Percentiles rank a stretch among this genome's conserved stretches.
These are phyloP conservation scores for Fusarium musae DNA, from an alignment of 2,329 filamentous ascomycete species.

Conservation along the genomic window DNA sequence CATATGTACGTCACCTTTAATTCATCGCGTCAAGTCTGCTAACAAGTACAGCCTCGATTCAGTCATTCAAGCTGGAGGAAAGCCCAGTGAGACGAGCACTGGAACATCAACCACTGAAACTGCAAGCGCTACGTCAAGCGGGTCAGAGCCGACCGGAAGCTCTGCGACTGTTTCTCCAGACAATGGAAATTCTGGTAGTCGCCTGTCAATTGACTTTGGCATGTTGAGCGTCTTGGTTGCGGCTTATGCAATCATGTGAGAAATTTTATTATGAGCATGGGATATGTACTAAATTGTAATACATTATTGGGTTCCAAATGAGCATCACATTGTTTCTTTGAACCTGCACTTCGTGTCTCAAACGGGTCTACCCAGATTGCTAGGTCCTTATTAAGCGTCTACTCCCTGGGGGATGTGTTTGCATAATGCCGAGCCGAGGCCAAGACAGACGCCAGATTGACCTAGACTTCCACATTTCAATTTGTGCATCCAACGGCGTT, in stretches of 20 bases:
- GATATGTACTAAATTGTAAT: neutral
- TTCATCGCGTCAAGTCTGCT: rapidly evolving
- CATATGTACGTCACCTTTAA: slow-evolving; percentile 14
- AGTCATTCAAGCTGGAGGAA: neutral
- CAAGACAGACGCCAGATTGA: neutral
- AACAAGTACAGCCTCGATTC: neutral
- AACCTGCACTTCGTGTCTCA: rapidly evolving
- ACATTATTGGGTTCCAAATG: rapidly evolving
- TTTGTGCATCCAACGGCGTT: neutral
- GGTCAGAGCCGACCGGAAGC: neutral
- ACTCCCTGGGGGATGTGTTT: neutral
- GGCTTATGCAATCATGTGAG: slow-evolving; percentile 5
- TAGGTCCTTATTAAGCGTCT: rapidly evolving
- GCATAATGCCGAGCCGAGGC: rapidly evolving
- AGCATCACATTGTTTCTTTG: rapidly evolving
- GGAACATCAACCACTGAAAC: neutral
- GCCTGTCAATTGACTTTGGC: neutral
- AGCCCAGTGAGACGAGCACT: neutral
- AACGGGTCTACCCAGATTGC: rapidly evolving
- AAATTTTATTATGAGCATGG: rapidly evolving
- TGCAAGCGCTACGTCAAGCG: slow-evolving; percentile 3
- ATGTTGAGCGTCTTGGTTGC: neutral
- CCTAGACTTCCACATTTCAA: rapidly evolving
- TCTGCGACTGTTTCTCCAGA: neutral
- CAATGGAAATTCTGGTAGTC: neutral